Conservation (phyloP, 2,329 filamentous ascomycete genomes). For the Aspergillus vadensis region DNA sequence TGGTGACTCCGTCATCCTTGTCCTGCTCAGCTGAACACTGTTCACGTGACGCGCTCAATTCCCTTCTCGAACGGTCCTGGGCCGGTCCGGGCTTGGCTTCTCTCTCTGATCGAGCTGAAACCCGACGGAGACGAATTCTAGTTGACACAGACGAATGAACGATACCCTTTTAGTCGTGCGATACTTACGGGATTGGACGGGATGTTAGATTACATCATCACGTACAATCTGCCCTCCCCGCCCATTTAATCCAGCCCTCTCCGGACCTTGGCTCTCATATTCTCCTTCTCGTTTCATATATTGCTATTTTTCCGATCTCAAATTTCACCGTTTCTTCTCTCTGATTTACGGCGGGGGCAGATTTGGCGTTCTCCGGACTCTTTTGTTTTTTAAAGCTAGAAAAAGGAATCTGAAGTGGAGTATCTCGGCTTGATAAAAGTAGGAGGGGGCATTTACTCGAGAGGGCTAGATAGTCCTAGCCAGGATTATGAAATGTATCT, state of each 20-base stretch:
- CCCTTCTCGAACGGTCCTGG: constrained; percentile 6
- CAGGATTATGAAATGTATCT: neutral
- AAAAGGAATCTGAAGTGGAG: constrained; percentile 5
- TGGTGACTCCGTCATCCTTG: constrained; percentile 85
- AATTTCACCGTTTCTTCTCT: neutral
- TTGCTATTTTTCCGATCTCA: neutral
- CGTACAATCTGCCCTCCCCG: too few relatives aligned
- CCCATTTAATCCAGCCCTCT: neutral
- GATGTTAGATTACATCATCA: neutral
- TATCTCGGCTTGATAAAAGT: neutral
- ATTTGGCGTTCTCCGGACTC: constrained; percentile 10
- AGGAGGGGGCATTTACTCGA: neutral
- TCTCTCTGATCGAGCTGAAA: constrained; percentile 8
- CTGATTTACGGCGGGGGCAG: constrained; percentile 15
- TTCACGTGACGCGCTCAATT: constrained; percentile 14
- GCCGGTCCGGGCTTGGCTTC: constrained; percentile 2
- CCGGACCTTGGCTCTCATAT: neutral
- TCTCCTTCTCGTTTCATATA: neutral
- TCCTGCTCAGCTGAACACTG: constrained; percentile 71
- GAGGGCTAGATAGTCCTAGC: neutral
- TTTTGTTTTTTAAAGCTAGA: constrained; percentile 5
- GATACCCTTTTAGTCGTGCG: constrained; percentile 27
- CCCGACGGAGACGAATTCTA: constrained; percentile 17
- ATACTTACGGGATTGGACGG: neutral
- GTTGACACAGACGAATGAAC: constrained; percentile 28